Percentiles rank a stretch among this genome's conserved stretches.
These are phyloP conservation scores for Trametes villosa DNA, from an alignment of 768 basidiomycete species.

Conservation along the genomic window DNA sequence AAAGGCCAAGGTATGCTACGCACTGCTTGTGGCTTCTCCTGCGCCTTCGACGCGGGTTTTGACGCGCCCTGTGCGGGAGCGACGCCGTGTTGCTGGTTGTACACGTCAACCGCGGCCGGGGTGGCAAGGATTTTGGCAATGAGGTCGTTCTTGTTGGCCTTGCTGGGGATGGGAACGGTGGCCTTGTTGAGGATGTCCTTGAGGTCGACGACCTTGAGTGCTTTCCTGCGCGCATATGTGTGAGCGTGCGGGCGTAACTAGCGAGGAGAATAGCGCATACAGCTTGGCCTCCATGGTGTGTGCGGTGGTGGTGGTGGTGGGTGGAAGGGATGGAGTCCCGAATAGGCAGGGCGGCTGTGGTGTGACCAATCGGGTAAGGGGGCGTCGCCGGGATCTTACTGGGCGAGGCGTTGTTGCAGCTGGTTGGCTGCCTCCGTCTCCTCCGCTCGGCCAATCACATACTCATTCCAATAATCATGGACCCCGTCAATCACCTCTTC, in stretches of 20 bases:
- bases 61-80: constrained; percentile 36
- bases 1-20: constrained; percentile 5
- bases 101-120: constrained; percentile 53
- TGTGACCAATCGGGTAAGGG: constrained; percentile 16
- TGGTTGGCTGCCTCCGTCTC: constrained; percentile 17
- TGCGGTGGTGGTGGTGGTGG: constrained; percentile 11
- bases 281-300: constrained; percentile 45
- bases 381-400: constrained; percentile 20
- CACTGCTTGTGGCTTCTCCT: constrained; percentile 13
- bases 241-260: not conserved
- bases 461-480: constrained; percentile 36
- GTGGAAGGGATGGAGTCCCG: constrained; percentile 5
- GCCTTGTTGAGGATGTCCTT: constrained; percentile 63
- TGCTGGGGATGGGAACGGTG: constrained; percentile 50
- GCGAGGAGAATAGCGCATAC: constrained; percentile 31
- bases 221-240: constrained; percentile 43
- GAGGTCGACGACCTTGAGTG: constrained; percentile 76
- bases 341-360: constrained; percentile 14
- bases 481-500: constrained; percentile 67
- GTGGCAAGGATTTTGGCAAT: constrained; percentile 62
- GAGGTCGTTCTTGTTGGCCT: constrained; percentile 70
- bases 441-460: constrained; percentile 26
- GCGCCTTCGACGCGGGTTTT: constrained; percentile 29
- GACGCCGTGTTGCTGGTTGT: constrained; percentile 38
- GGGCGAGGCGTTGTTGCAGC: constrained; percentile 22